Evolutionary conservation across 2,329 filamentous ascomycete genomes (phyloP), one percentile per base, ranked within the genome.

Genomic region (Colletotrichum sp.): DNA sequence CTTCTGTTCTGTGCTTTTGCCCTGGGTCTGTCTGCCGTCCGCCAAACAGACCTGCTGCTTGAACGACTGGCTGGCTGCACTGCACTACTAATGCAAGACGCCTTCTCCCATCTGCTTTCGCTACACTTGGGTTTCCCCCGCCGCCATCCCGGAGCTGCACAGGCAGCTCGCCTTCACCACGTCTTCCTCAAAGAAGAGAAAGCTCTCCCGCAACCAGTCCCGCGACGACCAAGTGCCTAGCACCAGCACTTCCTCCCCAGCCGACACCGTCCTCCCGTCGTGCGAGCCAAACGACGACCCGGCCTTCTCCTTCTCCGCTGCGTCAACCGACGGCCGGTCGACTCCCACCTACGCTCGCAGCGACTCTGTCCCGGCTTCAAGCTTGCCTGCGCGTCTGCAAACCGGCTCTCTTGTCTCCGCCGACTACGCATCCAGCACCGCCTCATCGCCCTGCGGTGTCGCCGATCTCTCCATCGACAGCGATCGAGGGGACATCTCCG

Each of bases 121-220:
- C 64, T 52, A 60, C 71, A 39, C 43, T 26, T 26, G 68, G 59
- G 32, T 52, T 65, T 71, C 52, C 61, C 64, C 67, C 57, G 60
- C 48, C 52, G 67, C 71, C 69, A 78, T 74, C 79, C 82, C 81
- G 85, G 90, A 92, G 90, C 90, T 92, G 90, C 90, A 81, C 80
- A 84, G 84, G 92, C 91, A 93, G 92, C 92, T 93, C 92, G 86
- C 89, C 84, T 88, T 90, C 92, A 93, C 90, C 85, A 93, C 92
- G 92, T 93, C 92, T 92, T 93, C 91, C 88, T 89, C 87, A 90
- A 93, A 93, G 91, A 93, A 93, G 92, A 90, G 92, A 89, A 93
- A 91, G 90, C 90, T 93, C 81, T 87, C 87, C 74, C 77, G 85
- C 86, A 75, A 85, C 82, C 83, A 85, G 78, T 83, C 84, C 79